These are phyloP conservation scores for Wickerhamiella infanticola DNA, from an alignment of 1,139 yeast species.

Conservation along the genomic window DNA sequence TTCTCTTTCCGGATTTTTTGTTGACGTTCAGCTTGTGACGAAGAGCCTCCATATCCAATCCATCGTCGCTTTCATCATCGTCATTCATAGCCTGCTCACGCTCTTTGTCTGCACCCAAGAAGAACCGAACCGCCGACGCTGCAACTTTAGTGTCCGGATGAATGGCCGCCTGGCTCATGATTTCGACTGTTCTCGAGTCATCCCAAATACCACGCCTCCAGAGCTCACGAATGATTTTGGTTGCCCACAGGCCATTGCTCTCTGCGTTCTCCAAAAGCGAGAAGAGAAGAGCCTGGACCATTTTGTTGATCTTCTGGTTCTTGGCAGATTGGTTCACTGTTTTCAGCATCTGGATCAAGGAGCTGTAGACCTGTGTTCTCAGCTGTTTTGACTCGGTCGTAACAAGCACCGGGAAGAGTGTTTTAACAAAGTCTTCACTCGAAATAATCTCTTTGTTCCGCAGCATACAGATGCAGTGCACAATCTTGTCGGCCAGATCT, in stretches of 20 bases:
- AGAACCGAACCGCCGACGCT: slow-evolving; percentile 76
- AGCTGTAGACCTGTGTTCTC: slow-evolving; percentile 67
- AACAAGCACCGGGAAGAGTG: slow-evolving; percentile 70
- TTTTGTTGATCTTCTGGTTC: slow-evolving; percentile 72
- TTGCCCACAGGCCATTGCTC: slow-evolving; percentile 78
- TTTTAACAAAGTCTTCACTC: slow-evolving; percentile 68
- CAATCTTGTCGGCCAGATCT: slow-evolving; percentile 78
- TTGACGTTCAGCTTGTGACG: slow-evolving; percentile 73
- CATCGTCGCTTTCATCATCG: slow-evolving; percentile 56
- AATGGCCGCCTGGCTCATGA: slow-evolving; percentile 89
- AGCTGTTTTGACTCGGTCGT: slow-evolving; percentile 63
- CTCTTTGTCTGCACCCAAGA: slow-evolving; percentile 89
- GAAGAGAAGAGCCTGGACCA: slow-evolving; percentile 83
- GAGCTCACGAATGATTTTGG: slow-evolving; percentile 81
- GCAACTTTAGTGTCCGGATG: slow-evolving; percentile 83
- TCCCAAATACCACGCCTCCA: slow-evolving; percentile 99
- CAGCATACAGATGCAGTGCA: slow-evolving; percentile 77
- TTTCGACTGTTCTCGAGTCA: slow-evolving; percentile 86
- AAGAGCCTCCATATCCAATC: slow-evolving; percentile 34
- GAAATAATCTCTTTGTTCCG: slow-evolving; percentile 72
- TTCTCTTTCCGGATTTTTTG: slow-evolving; percentile 68
- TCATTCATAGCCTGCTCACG: slow-evolving; percentile 72
- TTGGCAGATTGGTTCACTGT: slow-evolving; percentile 71
- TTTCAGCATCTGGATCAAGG: slow-evolving; percentile 63
- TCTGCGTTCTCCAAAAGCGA: slow-evolving; percentile 58